A percentile compares a stretch with the other conserved stretches of the same genome.
phyloP scores from a whole-genome alignment of 768 basidiomycete species.

The Pulveroboletus sp. region DNA sequence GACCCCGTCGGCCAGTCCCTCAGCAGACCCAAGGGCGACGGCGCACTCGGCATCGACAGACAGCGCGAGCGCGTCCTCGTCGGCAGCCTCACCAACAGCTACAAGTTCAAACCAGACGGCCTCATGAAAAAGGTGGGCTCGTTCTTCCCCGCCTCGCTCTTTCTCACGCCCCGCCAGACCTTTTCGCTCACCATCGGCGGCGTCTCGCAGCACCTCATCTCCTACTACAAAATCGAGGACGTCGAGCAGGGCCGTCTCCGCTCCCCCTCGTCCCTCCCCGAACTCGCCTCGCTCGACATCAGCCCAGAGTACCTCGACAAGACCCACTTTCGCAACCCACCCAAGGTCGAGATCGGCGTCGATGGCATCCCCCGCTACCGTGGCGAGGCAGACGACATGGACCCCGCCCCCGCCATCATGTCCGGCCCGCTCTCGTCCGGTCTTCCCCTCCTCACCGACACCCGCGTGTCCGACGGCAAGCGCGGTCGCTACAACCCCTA shows the following conservation, averaged over 20 bases:
- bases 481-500: conserved; percentile 49
- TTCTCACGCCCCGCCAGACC: conserved; percentile 56
- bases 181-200: conserved; percentile 86
- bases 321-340: conserved; percentile 88
- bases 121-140: conserved; percentile 91
- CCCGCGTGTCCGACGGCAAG: conserved; percentile 42
- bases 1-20: conserved; percentile 43
- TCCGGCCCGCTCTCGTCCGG: conserved; percentile 43
- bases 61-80: conserved; percentile 79
- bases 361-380: conserved; percentile 83
- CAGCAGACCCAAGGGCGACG: conserved; percentile 63
- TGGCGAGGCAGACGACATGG: conserved; percentile 77
- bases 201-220: conserved; percentile 88
- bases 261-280: conserved; percentile 83
- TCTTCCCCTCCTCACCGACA: conserved; percentile 49
- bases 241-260: conserved; percentile 86
- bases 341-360: conserved; percentile 79
- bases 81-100: conserved; percentile 88
- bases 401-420: conserved; percentile 40
- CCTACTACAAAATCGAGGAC: conserved; percentile 92
- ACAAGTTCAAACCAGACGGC: conserved; percentile 90
- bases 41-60: conserved; percentile 54
- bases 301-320: conserved; percentile 86
- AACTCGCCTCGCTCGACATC: conserved; percentile 84
- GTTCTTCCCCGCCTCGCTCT: conserved; percentile 7